A percentile compares a stretch with the other conserved stretches of the same genome.
Conservation (phyloP, 129 eudicot species). For the Logfia minima region DNA sequence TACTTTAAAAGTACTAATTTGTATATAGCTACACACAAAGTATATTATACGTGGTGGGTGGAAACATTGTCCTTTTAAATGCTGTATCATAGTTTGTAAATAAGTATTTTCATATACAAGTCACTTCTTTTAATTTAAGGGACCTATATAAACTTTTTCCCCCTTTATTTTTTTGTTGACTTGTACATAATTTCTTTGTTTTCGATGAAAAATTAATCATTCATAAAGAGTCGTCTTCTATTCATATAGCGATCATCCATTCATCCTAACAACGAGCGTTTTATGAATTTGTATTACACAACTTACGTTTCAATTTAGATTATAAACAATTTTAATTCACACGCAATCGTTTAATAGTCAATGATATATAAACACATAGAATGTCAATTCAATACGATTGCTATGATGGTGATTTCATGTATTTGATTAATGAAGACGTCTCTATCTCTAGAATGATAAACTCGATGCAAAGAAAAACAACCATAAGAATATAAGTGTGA, state of each 20-base stretch:
- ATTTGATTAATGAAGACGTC: conserved; percentile 20
- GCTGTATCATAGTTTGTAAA: too few species aligned
- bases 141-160: too few species aligned
- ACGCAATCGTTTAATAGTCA: conserved; percentile 11
- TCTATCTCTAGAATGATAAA: conserved; percentile 22
- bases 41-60: too few species aligned
- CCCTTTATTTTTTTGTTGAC: too few species aligned
- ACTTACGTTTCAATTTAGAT: background rate
- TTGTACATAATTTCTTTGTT: too few species aligned
- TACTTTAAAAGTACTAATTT: too few species aligned
- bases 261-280: background rate
- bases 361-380: conserved; percentile 14
- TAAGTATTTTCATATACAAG: too few species aligned
- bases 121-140: too few species aligned
- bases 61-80: too few species aligned
- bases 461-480: conserved; percentile 19
- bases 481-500: conserved; percentile 2
- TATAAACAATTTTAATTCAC: background rate
- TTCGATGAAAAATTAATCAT: too few species aligned
- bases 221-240: background rate
- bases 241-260: background rate
- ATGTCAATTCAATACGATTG: conserved; percentile 28
- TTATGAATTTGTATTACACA: background rate
- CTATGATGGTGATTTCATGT: conserved; percentile 28
- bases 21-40: too few species aligned